Conservation (phyloP, 2,329 filamentous ascomycete genomes). For the Talaromyces sp. region DNA sequence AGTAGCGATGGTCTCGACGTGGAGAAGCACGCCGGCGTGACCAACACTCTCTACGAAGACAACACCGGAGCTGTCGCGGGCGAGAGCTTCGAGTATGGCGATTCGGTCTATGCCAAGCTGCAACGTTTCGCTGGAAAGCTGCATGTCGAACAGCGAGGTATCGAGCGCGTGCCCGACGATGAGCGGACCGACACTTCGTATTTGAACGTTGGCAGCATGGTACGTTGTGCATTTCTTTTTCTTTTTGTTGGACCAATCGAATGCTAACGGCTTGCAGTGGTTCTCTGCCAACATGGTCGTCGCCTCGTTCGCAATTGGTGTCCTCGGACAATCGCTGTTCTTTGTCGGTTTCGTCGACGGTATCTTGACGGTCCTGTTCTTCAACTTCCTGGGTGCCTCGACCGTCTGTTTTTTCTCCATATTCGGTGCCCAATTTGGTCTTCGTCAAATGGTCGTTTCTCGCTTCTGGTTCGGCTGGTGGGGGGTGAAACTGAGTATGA, state of each 20-base stretch:
- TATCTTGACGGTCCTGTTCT: conserved; percentile 66
- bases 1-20: neutral
- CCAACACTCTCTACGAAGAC: conserved; percentile 19
- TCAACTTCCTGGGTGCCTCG: conserved; percentile 60
- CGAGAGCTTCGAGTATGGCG: conserved; percentile 56
- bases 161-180: conserved; percentile 67
- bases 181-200: conserved; percentile 64
- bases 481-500: conserved; percentile 62
- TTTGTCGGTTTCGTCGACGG: conserved; percentile 68
- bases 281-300: conserved; percentile 74
- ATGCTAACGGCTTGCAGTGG: conserved; percentile 51
- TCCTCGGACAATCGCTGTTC: conserved; percentile 65
- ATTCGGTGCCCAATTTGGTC: conserved; percentile 68
- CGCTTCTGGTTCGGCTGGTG: conserved; percentile 73
- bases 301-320: conserved; percentile 70
- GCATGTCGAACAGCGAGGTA: conserved; percentile 69
- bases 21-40: neutral
- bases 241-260: neutral
- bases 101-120: conserved; percentile 53
- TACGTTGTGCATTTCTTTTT: conserved; percentile 37
- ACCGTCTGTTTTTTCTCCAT: conserved; percentile 74
- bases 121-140: conserved; percentile 62
- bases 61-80: conserved; percentile 51
- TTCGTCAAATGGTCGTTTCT: conserved; percentile 76
- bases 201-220: conserved; percentile 67